Evolutionary conservation across 2,329 filamentous ascomycete genomes (phyloP).

Genomic region (Bisporella sp.): DNA sequence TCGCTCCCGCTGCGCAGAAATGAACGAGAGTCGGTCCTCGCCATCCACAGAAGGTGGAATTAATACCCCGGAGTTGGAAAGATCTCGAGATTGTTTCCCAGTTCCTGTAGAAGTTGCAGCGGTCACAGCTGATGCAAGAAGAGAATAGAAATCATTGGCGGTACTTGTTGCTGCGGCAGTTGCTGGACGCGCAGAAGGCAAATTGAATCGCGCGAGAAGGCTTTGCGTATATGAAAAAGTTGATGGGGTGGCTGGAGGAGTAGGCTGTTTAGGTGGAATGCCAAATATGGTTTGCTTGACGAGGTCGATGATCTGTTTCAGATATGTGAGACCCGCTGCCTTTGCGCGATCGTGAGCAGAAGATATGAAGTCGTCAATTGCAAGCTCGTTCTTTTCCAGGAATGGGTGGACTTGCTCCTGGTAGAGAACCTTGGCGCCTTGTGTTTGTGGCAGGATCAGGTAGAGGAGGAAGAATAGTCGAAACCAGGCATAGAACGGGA

Average conservation of each 20-base stretch:
- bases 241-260: slow-evolving; percentile 38
- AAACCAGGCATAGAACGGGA: slow-evolving; percentile 91
- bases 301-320: slow-evolving; percentile 63
- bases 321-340: slow-evolving; percentile 67
- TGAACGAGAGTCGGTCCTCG: slow-evolving; percentile 66
- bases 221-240: slow-evolving; percentile 64
- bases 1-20: slow-evolving; percentile 71
- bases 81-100: slow-evolving; percentile 31
- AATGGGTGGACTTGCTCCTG: slow-evolving; percentile 81
- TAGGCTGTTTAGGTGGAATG: slow-evolving; percentile 50
- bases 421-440: slow-evolving; percentile 83
- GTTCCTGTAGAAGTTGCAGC: slow-evolving; percentile 31
- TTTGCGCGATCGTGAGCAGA: slow-evolving; percentile 72
- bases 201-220: slow-evolving; percentile 78
- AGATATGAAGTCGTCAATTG: slow-evolving; percentile 87
- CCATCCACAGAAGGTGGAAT: slow-evolving; percentile 63
- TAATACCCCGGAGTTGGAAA: slow-evolving; percentile 53
- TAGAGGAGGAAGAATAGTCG: slow-evolving; percentile 84
- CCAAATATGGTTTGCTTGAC: slow-evolving; percentile 75
- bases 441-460: slow-evolving; percentile 94
- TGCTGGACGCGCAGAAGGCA: slow-evolving; percentile 61
- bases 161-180: slow-evolving; percentile 32
- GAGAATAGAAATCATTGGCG: slow-evolving; percentile 64
- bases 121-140: slow-evolving; percentile 68
- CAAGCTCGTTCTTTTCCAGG: slow-evolving; percentile 74